A percentile compares a stretch with the other conserved stretches of the same genome.
phyloP scores from a whole-genome alignment of 2,329 filamentous ascomycete genomes.

The Colletotrichum tabaci region DNA sequence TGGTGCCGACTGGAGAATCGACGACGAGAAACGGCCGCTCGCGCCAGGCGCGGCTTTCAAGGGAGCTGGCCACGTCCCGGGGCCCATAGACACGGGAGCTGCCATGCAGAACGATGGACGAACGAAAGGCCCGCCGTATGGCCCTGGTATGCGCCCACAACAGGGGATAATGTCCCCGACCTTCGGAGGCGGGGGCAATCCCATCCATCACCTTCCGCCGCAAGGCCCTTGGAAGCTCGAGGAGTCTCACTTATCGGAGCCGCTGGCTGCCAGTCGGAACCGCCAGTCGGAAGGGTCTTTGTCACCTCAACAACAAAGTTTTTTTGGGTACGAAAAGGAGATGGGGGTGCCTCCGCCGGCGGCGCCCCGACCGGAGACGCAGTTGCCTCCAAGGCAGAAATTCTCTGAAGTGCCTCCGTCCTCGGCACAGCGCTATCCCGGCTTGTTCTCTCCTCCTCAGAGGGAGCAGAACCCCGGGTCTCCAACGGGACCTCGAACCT shows the following conservation, averaged over 20 bases:
- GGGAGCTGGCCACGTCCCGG: constrained; percentile 20
- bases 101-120: constrained; percentile 41
- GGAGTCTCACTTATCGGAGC: constrained; percentile 68
- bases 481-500: constrained; percentile 44
- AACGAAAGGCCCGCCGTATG: constrained; percentile 45
- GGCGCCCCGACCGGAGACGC: constrained; percentile 37
- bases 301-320: constrained; percentile 54
- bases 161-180: constrained; percentile 34
- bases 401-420: constrained; percentile 63
- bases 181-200: constrained; percentile 48
- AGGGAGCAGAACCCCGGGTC: constrained; percentile 33
- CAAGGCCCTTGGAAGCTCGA: constrained; percentile 68
- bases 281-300: constrained; percentile 31
- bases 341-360: constrained; percentile 53
- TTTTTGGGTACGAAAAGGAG: constrained; percentile 67
- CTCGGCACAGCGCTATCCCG: constrained; percentile 65
- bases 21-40: constrained; percentile 36
- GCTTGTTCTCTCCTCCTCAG: constrained; percentile 55
- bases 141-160: constrained; percentile 33
- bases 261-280: constrained; percentile 50
- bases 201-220: constrained; percentile 58
- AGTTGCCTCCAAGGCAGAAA: constrained; percentile 47
- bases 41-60: constrained; percentile 25
- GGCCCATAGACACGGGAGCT: constrained; percentile 22
- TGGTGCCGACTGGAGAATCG: constrained; percentile 22